Base-by-base conservation (phyloP, 805 yeast species). In the Saturnispora sanitii region DNA sequence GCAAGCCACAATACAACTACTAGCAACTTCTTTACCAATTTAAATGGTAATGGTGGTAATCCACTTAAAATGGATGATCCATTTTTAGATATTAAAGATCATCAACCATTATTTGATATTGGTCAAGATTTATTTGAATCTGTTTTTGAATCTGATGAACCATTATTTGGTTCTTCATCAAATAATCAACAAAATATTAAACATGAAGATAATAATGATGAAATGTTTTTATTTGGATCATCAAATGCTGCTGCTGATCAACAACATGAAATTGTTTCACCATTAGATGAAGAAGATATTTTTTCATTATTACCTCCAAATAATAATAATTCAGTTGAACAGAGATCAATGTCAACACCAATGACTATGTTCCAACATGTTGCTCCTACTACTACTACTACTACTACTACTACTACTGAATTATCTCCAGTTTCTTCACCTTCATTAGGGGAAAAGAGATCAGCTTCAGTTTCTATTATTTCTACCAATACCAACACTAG, bases 111-210 rank as follows among this genome's bases (percentile, higher is more conserved):
- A 9, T 57, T 73, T 45, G 68, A 71, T 47, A 64, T 79, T 51
- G 76, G 73, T 52, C 60, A 73, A 12, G 65, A 70, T 37, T 69
- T 73, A 23, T 54, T 75, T 49, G 73, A 72, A 38, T 70, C 77
- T 12, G 73, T 73, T 28, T 73, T 75, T 50, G 37, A 38, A 8
- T 16, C 52, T 49, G 79, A 86, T 85, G 74, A 71, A 33, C 73
- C 86, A 12, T 65, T 81, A 43, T 79, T 81, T 7, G 44, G 41
- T 5, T 40, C n/a, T n/a, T n/a, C n/a, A n/a, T n/a, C n/a, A n/a
- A n/a, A n/a, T n/a, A n/a, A n/a, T n/a, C n/a, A n/a, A n/a, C n/a
- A n/a, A n/a, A n/a, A n/a, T n/a, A n/a, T n/a, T n/a, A n/a, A n/a
- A n/a, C n/a, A n/a, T n/a, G n/a, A n/a, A n/a, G n/a, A n/a, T n/a